These are phyloP conservation scores for Curvularia lunata DNA, from an alignment of 2,329 filamentous ascomycete species.

Conservation along the genomic window DNA sequence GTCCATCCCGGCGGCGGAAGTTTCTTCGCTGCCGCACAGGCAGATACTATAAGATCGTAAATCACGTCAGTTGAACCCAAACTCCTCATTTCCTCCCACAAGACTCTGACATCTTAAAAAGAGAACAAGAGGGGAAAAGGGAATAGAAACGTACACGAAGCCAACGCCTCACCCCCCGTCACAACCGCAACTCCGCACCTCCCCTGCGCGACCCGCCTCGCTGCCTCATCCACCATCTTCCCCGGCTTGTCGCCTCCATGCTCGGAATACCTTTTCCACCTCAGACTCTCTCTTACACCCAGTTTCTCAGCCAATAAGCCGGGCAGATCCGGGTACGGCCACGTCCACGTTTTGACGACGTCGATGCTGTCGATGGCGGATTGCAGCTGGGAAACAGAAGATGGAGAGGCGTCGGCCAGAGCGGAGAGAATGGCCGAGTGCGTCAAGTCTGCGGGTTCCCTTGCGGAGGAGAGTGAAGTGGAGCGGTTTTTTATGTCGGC, in stretches of 20 bases:
- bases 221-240: constrained; percentile 68
- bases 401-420: constrained; percentile 57
- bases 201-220: constrained; percentile 61
- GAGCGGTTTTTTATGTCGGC: constrained; percentile 67
- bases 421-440: constrained; percentile 61
- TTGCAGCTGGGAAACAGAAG: constrained; percentile 47
- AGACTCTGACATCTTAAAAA: too few relatives aligned
- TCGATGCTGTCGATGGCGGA: constrained; percentile 63
- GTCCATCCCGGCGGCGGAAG: constrained; percentile 68
- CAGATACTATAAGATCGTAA: constrained; percentile 51
- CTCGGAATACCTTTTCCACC: constrained; percentile 59
- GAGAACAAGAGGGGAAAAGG: neutral
- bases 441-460: constrained; percentile 67
- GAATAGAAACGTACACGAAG: constrained; percentile 56
- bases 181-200: constrained; percentile 63
- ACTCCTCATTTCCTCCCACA: too few relatives aligned
- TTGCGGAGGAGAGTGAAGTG: constrained; percentile 57
- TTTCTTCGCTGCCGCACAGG: constrained; percentile 59
- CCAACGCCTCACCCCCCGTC: constrained; percentile 69
- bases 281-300: constrained; percentile 53
- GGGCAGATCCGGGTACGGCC: constrained; percentile 67
- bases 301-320: constrained; percentile 60
- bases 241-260: constrained; percentile 71
- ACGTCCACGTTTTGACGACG: constrained; percentile 69
- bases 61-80: neutral